Evolutionary conservation across 2,329 filamentous ascomycete species (phyloP).

Genomic region (Zymoseptoria tritici): DNA sequence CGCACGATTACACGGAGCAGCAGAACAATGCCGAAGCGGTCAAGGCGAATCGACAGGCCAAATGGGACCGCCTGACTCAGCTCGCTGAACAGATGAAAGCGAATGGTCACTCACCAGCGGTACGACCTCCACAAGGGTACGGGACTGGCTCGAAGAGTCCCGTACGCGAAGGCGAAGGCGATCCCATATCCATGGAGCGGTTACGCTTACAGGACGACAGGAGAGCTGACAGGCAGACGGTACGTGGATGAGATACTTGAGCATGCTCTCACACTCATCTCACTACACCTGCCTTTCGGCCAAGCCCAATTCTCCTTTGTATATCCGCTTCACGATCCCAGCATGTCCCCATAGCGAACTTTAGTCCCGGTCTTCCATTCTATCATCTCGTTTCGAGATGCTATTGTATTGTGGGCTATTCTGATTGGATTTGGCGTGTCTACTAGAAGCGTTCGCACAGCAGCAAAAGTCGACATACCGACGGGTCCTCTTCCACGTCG

Average conservation of each 20-base stretch:
- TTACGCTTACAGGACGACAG: slow-evolving; percentile 78
- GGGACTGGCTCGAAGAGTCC: slow-evolving; percentile 30
- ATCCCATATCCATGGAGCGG: slow-evolving; percentile 74
- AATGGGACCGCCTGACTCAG: slow-evolving; percentile 81
- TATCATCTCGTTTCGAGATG: slow-evolving; percentile 8
- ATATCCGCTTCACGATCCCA: slow-evolving; percentile 1
- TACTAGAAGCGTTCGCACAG: slow-evolving; percentile 18
- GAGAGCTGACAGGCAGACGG: slow-evolving; percentile 40
- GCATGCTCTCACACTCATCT: slow-evolving; percentile 14
- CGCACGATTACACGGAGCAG: slow-evolving; percentile 93
- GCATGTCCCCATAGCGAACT: slow-evolving; percentile 11
- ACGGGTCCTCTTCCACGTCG: slow-evolving; percentile 4
- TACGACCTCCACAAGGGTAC: slow-evolving; percentile 27
- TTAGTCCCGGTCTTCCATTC: background rate
- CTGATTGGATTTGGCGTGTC: slow-evolving; percentile 17
- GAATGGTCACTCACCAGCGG: slow-evolving; percentile 22
- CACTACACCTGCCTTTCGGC: slow-evolving; percentile 11
- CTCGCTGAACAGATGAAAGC: slow-evolving; percentile 54
- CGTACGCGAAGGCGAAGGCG: slow-evolving; percentile 62
- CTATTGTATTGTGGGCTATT: slow-evolving; percentile 14
- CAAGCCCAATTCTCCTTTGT: slow-evolving; percentile 12
- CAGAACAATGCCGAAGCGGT: slow-evolving; percentile 86
- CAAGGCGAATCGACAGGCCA: slow-evolving; percentile 71
- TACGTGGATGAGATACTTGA: slow-evolving; percentile 28
- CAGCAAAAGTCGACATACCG: slow-evolving; percentile 17